These are phyloP conservation scores for Coniella lustricola DNA, from an alignment of 2,329 filamentous ascomycete species.

Conservation along the genomic window DNA sequence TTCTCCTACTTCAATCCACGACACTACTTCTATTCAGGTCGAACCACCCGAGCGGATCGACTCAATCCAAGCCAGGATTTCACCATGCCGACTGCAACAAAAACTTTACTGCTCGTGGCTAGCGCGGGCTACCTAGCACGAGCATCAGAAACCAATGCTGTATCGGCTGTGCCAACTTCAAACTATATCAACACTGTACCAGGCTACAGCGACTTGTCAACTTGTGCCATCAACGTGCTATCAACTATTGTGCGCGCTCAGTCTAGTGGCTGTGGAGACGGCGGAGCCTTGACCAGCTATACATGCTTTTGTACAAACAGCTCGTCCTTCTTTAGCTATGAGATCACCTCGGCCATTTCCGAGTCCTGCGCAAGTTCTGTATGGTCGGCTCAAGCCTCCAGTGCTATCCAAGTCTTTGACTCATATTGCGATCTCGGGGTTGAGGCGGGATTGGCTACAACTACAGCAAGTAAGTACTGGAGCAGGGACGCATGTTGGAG, in stretches of 20 bases:
- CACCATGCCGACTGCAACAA: not conserved
- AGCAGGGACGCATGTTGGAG: too few relatives aligned
- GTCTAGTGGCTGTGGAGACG: slow-evolving; percentile 17
- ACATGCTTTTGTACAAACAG: slow-evolving; percentile 18
- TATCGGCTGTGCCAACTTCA: not conserved
- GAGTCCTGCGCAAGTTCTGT: slow-evolving; percentile 3
- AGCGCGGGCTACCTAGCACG: not conserved
- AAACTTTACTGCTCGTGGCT: not conserved
- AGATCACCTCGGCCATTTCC: slow-evolving; percentile 10
- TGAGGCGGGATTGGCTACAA: not conserved
- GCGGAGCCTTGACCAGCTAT: slow-evolving; percentile 14
- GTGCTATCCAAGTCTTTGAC: slow-evolving; percentile 5
- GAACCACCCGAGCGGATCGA: not conserved
- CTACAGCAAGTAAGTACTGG: not conserved
- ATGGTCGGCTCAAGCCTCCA: not conserved
- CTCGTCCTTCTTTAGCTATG: slow-evolving; percentile 9
- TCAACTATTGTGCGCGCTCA: slow-evolving; percentile 16
- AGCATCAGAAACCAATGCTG: not conserved
- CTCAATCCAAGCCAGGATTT: not conserved
- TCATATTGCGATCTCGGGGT: slow-evolving; percentile 8
- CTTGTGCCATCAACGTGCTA: slow-evolving; percentile 16
- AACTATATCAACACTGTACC: slow-evolving; percentile 11
- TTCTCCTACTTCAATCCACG: not conserved
- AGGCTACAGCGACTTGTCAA: slow-evolving; percentile 11
- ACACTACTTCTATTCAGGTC: not conserved